phyloP scores from a whole-genome alignment of 1,284 basidiomycete species.

The Schizopora paradoxa region DNA sequence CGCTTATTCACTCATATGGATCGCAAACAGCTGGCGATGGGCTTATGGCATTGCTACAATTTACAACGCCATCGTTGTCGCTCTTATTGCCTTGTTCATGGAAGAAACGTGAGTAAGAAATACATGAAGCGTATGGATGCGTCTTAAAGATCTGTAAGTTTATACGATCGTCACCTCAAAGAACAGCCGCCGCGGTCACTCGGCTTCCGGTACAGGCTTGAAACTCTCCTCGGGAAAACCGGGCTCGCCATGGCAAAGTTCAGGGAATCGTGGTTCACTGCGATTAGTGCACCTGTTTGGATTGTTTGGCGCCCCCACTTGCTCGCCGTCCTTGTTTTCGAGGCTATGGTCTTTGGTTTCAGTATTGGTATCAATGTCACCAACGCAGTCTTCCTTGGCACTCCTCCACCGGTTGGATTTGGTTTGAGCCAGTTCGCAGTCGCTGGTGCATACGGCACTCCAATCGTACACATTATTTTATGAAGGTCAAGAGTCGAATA shows the following conservation, averaged over 20 bases:
- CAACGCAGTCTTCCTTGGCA: conserved; percentile 62
- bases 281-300: conserved; percentile 42
- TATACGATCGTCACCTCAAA: conserved; percentile 63
- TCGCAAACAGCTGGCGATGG: conserved; percentile 54
- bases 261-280: conserved; percentile 48
- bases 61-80: conserved; percentile 28
- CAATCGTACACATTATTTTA: conserved; percentile 42
- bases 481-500: conserved; percentile 1
- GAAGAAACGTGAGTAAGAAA: conserved; percentile 32
- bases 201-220: conserved; percentile 49
- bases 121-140: too few relatives aligned
- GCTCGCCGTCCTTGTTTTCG: conserved; percentile 49
- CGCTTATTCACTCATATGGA: neutral
- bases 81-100: conserved; percentile 31
- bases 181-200: conserved; percentile 41
- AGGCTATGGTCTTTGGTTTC: conserved; percentile 64
- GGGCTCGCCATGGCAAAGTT: conserved; percentile 58
- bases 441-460: conserved; percentile 57
- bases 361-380: conserved; percentile 71
- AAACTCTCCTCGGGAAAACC: conserved; percentile 62
- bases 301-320: conserved; percentile 65
- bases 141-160: conserved; percentile 35
- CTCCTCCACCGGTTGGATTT: conserved; percentile 52
- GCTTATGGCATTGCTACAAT: conserved; percentile 48
- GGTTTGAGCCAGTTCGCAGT: conserved; percentile 48